Evolutionary conservation across 495 filamentous ascomycete species (phyloP), one percentile per base, ranked within the genome.

Genomic region (Bombardia bombarda): DNA sequence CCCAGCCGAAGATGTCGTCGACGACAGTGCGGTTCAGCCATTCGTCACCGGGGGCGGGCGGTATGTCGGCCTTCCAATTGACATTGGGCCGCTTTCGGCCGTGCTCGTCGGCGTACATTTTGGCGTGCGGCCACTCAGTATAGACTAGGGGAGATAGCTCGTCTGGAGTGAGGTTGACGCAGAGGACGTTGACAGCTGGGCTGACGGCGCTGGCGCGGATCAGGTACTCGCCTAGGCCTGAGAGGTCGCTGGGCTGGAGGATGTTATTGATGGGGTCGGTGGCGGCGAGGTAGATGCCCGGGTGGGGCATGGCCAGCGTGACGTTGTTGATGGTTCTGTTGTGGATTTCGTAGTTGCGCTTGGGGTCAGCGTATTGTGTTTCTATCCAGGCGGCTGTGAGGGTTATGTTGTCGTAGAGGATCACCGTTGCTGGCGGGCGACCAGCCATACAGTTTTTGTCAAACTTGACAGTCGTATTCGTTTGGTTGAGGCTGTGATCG

Each of bases 241-340:
- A 69, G 8, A 82, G 62, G 23, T 83, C 79, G 16, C 69, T 60
- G 0, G 85, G 84, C 49, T 87, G 83, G 31, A 78, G 53, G 35
- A 90, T 84, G 2, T 59, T 51, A 54, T 88, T 90, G 20, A 46
- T 58, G 0, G 62, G 49, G 48, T 85, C 67, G 19, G 65, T 66
- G 0, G 78, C 77, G 2, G 84, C 84, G 17, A 58, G 58, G 20
- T 80, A 73, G 4, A 90, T 32, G 43, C 47, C 47, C 2, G 76
- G 68, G 43, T 88, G 84, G 0, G 84, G 84, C 69, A 87, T 79
- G 2, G 82, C 79, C 49, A 87, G 72, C 0, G 80, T 85, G 31
- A 87, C 74, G 51, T 87, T 88, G 58, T 84, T 80, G 45, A 87
- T 56, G 32, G 82, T 62, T 26, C 83, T 66, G 0, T 50, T 42